Conservation (phyloP, 495 filamentous ascomycete genomes). For the Cairneyella variabilis region DNA sequence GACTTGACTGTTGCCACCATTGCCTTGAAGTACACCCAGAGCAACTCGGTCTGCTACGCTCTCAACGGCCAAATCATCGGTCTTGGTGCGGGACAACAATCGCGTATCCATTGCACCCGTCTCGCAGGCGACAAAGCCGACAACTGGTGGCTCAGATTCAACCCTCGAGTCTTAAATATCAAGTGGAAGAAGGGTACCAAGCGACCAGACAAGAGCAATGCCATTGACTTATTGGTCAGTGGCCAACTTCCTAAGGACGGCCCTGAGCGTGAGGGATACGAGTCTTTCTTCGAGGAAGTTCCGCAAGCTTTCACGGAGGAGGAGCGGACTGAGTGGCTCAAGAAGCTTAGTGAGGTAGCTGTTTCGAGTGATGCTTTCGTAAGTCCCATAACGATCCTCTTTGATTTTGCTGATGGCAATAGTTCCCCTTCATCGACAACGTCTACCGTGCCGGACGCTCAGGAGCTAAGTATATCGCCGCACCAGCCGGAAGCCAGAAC, state of each 20-base stretch:
- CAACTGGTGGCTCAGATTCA: conserved; percentile 99
- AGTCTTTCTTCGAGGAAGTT: conserved; percentile 88
- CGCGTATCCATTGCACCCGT: conserved; percentile 95
- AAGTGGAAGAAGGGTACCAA: conserved; percentile 98
- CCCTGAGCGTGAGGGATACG: conserved; percentile 79
- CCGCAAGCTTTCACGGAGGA: conserved; percentile 75
- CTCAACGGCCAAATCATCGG: conserved; percentile 92
- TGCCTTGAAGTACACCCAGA: conserved; percentile 95
- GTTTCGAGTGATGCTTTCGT: conserved; percentile 94
- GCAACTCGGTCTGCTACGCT: conserved; percentile 97
- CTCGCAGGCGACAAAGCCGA: conserved; percentile 98
- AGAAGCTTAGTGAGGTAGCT: conserved; percentile 75
- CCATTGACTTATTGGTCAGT: conserved; percentile 90
- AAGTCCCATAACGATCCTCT: conserved; percentile 37
- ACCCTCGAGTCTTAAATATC: conserved; percentile 77
- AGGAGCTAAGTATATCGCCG: conserved; percentile 92
- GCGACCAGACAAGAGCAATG: conserved; percentile 95
- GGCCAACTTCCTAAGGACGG: conserved; percentile 79
- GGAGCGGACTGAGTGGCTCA: conserved; percentile 80
- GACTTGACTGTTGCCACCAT: conserved; percentile 96
- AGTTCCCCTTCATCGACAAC: conserved; percentile 99
- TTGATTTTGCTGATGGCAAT: not conserved
- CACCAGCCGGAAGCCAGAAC: conserved; percentile 90
- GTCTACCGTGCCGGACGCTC: conserved; percentile 85
- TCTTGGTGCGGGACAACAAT: conserved; percentile 94